Percentiles rank a stretch among this genome's conserved stretches.
Evolutionary conservation across 148 eudicot species (phyloP).

Genomic region (Talinum fruticosum): DNA sequence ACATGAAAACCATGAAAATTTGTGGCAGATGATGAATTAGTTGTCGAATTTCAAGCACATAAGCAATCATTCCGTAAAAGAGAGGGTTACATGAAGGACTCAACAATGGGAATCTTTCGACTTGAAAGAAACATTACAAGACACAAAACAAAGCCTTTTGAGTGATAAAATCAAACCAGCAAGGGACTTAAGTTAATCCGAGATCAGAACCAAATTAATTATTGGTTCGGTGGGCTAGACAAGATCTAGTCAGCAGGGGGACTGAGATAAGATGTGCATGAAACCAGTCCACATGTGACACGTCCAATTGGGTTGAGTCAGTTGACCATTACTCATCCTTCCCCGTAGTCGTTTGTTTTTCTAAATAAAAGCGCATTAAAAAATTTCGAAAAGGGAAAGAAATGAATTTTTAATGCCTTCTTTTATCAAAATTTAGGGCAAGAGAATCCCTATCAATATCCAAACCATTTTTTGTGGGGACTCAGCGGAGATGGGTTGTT

Average conservation of each 20-base stretch:
- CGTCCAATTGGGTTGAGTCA: constrained; percentile 21
- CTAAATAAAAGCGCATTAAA: background rate
- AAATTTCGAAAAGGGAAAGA: background rate
- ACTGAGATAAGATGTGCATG: constrained; percentile 31
- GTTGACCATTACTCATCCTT: constrained; percentile 23
- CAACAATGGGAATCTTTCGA: background rate
- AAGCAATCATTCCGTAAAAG: background rate
- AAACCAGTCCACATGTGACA: constrained; percentile 37
- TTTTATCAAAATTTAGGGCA: background rate
- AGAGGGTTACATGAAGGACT: background rate
- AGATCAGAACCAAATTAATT: constrained; percentile 19
- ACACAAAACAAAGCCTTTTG: background rate
- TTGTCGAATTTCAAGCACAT: background rate
- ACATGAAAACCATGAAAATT: background rate
- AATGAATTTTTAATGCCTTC: background rate
- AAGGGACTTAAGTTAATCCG: background rate
- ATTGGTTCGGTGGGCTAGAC: constrained; percentile 11
- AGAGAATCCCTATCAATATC: background rate
- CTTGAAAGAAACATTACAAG: background rate
- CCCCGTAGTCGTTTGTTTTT: background rate
- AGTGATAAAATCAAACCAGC: constrained; percentile 8
- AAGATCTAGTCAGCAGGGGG: constrained; percentile 31
- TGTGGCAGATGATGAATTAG: background rate
- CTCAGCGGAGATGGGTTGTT: constrained; percentile 12
- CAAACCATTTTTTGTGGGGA: constrained; percentile 16